Conservation (phyloP, 1,284 basidiomycete genomes). For the Sutorius eximius region DNA sequence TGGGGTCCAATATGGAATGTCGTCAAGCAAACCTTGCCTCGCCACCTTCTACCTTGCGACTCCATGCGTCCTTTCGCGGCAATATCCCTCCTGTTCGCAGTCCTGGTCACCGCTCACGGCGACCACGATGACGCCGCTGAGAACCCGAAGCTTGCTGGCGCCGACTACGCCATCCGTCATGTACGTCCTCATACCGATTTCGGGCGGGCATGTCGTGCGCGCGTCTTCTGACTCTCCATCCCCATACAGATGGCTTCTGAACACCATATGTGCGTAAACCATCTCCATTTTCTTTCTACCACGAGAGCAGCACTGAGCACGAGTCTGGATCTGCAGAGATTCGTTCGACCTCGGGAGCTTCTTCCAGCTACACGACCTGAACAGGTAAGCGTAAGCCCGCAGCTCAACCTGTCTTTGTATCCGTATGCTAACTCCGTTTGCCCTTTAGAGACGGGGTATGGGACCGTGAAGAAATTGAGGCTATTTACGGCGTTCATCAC, state of each 20-base stretch:
- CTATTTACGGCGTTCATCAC: constrained; percentile 95
- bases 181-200: constrained; percentile 40
- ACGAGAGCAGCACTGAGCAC: neutral
- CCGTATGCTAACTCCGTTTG: neutral
- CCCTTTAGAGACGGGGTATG: constrained; percentile 62
- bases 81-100: constrained; percentile 25
- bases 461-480: constrained; percentile 83
- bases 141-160: constrained; percentile 23
- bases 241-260: constrained; percentile 72
- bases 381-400: constrained; percentile 52
- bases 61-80: constrained; percentile 22
- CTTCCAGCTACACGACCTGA: constrained; percentile 90
- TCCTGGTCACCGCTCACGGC: constrained; percentile 33
- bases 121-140: constrained; percentile 30
- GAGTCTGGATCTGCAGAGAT: constrained; percentile 48
- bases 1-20: constrained; percentile 15
- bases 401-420: neutral
- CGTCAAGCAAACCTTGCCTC: neutral
- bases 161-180: constrained; percentile 50
- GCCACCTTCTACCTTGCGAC: constrained; percentile 1
- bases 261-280: constrained; percentile 71
- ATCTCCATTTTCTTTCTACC: constrained; percentile 11
- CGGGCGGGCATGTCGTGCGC: neutral
- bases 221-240: constrained; percentile 19
- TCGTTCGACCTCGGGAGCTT: constrained; percentile 77